Percentiles rank a stretch among this genome's conserved stretches.
These are phyloP conservation scores for Cryptomeria japonica DNA, from an alignment of 75 land plant genomes.

Conservation along the genomic window DNA sequence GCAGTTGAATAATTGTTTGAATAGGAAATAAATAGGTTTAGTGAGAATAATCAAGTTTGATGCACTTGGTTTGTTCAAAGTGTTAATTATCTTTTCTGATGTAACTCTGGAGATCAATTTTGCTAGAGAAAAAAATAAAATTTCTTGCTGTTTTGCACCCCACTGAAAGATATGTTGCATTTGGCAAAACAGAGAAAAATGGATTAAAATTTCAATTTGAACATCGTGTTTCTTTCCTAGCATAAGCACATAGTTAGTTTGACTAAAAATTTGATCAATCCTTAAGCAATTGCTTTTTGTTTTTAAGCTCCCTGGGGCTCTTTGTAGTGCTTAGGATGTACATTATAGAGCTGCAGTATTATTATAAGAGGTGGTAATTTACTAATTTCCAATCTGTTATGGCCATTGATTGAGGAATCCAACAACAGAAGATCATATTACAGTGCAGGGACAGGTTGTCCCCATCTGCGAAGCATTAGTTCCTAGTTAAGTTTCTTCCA, in stretches of 20 bases:
- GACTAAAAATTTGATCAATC: background rate
- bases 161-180: background rate
- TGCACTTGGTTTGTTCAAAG: background rate
- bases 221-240: background rate
- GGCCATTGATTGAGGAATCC: background rate
- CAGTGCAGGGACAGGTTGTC: background rate
- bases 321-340: conserved; percentile 4
- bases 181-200: background rate
- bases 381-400: background rate
- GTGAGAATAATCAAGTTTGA: background rate
- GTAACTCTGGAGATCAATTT: background rate
- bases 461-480: background rate
- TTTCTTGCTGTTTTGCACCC: background rate
- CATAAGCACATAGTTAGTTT: background rate
- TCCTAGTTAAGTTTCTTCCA: background rate
- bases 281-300: background rate
- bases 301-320: background rate
- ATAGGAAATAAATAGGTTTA: background rate
- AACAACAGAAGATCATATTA: background rate
- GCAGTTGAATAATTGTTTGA: background rate
- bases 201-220: background rate
- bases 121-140: background rate
- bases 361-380: background rate
- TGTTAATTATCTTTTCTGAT: background rate
- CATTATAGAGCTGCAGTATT: background rate